These are phyloP conservation scores for Lactarius akahatsu DNA, from an alignment of 768 basidiomycete species.

Conservation along the genomic window DNA sequence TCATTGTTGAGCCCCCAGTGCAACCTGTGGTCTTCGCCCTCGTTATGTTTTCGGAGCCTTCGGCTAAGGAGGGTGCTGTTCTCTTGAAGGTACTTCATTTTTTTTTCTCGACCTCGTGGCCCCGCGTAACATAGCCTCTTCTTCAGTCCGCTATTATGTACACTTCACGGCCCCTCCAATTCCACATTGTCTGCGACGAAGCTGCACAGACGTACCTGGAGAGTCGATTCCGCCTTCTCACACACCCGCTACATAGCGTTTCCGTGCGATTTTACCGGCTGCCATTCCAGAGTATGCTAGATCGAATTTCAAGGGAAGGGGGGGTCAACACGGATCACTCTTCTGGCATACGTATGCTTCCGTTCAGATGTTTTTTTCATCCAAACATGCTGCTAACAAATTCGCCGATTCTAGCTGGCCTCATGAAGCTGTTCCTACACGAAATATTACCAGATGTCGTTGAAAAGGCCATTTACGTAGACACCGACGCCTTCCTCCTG, in stretches of 20 bases:
- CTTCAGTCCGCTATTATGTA: conserved; percentile 42
- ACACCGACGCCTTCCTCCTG: conserved; percentile 53
- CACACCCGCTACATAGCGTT: conserved; percentile 39
- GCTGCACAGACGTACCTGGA: conserved; percentile 42
- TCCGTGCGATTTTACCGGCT: conserved; percentile 45
- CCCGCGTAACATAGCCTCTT: neutral
- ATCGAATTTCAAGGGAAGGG: conserved; percentile 48
- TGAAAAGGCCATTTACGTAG: conserved; percentile 48
- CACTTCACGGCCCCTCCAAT: conserved; percentile 39
- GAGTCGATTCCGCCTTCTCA: conserved; percentile 41
- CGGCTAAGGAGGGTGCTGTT: conserved; percentile 28
- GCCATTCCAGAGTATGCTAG: conserved; percentile 43
- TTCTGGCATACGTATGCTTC: conserved; percentile 47
- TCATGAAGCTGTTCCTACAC: conserved; percentile 55
- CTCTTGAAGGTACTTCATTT: conserved; percentile 24
- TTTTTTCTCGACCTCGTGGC: neutral
- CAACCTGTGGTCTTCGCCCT: conserved; percentile 26
- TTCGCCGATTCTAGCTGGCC: conserved; percentile 39
- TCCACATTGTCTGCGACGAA: conserved; percentile 49
- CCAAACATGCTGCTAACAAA: neutral
- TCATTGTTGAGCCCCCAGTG: neutral
- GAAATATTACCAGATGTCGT: conserved; percentile 47
- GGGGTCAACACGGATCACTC: conserved; percentile 47
- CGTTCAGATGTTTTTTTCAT: neutral
- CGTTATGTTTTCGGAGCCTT: conserved; percentile 22